Evolutionary conservation across 371 early-diverging fungal genomes (phyloP).

Genomic region (Mucor circinelloides): DNA sequence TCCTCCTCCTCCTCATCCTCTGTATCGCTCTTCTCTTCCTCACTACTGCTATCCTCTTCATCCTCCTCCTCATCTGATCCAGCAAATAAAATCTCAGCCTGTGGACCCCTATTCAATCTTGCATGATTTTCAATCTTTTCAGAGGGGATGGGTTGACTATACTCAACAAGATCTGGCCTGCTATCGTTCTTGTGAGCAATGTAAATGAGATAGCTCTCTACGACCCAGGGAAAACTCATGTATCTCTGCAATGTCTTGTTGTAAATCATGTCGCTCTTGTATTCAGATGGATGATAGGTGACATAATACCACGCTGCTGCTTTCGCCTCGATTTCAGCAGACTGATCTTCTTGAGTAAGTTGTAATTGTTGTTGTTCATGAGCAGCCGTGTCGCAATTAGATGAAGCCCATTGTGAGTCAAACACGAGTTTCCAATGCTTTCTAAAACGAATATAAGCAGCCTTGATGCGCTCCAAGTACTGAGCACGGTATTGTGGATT

Average conservation of each 20-base stretch:
- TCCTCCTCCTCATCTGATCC: conserved; percentile 1
- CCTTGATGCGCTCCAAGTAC: conserved; percentile 15
- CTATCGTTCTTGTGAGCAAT: conserved; percentile 33
- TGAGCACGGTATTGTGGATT: conserved; percentile 5
- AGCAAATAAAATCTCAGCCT: background rate
- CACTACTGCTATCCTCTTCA: background rate
- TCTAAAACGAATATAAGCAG: conserved; percentile 35
- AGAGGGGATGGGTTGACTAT: background rate
- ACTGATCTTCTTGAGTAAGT: background rate
- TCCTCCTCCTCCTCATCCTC: background rate
- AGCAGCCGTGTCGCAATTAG: no score
- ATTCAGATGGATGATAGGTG: conserved; percentile 54
- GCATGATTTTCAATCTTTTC: conserved; percentile 7
- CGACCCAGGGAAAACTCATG: conserved; percentile 65
- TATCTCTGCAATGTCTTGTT: conserved; percentile 3
- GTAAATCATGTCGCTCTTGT: conserved; percentile 8
- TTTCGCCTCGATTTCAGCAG: conserved; percentile 30
- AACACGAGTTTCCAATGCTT: conserved; percentile 40
- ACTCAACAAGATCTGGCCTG: background rate
- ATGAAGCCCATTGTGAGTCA: conserved; percentile 22
- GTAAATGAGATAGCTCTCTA: conserved; percentile 51
- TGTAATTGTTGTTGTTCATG: no score
- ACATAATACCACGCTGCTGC: conserved; percentile 77
- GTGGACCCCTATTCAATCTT: background rate
- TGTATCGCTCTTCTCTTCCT: background rate